Base-by-base conservation (phyloP, 2,329 filamentous ascomycete genomes). In the Aspergillus puulaauensis region DNA sequence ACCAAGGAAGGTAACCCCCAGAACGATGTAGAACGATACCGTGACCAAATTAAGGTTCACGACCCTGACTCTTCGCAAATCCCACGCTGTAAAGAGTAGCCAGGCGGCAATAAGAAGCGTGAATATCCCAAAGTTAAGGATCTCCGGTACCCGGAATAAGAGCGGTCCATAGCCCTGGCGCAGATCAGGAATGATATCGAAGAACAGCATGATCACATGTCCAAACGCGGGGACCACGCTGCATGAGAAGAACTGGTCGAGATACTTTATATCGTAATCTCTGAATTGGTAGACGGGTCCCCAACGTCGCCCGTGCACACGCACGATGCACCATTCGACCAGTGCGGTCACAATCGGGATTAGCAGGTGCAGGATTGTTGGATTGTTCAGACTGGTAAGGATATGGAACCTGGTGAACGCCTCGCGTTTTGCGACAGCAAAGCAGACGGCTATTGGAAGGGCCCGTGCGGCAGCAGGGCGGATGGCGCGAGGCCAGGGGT, bases 401-500 rank as follows among this genome's bases (percentile, higher is more conserved):
- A 31, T 11, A 11, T 3, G 27, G 3, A 31, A 9, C 27, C 27
- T 31, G 9, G 27, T 11, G 27, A 31, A 31, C 4, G 27, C 9
- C 27, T 31, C 27, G 27, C 27, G 27, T 9, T 9, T 9, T 8
- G 9, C 9, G 9, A 31, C 9, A 1, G 27, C 27, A 31, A 31
- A 31, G 27, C 8, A 31, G 8, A 31, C 8, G 6, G 33, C 47
- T 1, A 17, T 9, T 15, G 33, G 19, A 7, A 52, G n/a, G 4
- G 54, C 48, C 12, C 35, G 31, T 4, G 54, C 54, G 2, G 21
- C 41, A 11, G 41, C 24, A 15, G 24, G 31, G 15, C 35, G 54
- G 14, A 57, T 46, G 33, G 48, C 54, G 8, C 54, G 31, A 2
- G 54, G 54, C 23, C 15, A 46, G 9, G 54, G 54, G n/a, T 57